Evolutionary conservation across 805 yeast genomes (phyloP).

Genomic region (Ogataea ramenticola): DNA sequence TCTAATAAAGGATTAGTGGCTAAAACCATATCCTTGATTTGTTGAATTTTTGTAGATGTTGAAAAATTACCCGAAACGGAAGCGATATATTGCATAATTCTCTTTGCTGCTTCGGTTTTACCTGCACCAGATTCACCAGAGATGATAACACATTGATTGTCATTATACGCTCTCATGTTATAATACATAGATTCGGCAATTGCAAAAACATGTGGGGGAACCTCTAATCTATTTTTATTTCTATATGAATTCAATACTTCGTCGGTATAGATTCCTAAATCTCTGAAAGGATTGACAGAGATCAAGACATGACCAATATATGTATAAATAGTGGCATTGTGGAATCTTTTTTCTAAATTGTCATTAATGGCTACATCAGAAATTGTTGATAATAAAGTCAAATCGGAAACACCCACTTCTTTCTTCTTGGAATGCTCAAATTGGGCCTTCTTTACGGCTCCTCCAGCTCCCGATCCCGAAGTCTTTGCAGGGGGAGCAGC

Average conservation of each 20-base stretch:
- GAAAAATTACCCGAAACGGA: slow-evolving; percentile 69
- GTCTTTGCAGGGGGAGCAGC: slow-evolving; percentile 8
- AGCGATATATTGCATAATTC: slow-evolving; percentile 95
- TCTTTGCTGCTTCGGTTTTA: slow-evolving; percentile 95
- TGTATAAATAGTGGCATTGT: slow-evolving; percentile 85
- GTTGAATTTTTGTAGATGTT: slow-evolving; percentile 63
- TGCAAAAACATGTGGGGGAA: slow-evolving; percentile 97
- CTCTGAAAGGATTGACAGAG: slow-evolving; percentile 94
- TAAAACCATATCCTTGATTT: slow-evolving; percentile 92
- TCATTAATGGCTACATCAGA: slow-evolving; percentile 91
- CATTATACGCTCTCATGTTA: slow-evolving; percentile 88
- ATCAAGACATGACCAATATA: slow-evolving; percentile 92
- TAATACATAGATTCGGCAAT: slow-evolving; percentile 97
- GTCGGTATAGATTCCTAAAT: slow-evolving; percentile 89
- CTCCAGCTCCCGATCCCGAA: slow-evolving; percentile 7
- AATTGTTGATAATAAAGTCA: slow-evolving; percentile 81
- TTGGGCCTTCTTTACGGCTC: slow-evolving; percentile 72
- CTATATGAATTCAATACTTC: slow-evolving; percentile 67
- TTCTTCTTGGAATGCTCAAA: slow-evolving; percentile 83
- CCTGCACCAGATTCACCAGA: slow-evolving; percentile 99
- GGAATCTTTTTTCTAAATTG: slow-evolving; percentile 80
- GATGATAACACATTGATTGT: slow-evolving; percentile 94
- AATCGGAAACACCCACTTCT: slow-evolving; percentile 97
- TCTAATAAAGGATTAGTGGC: slow-evolving; percentile 93
- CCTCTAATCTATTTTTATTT: slow-evolving; percentile 92